Conservation (phyloP, 129 eudicot genomes). For the Escallonia rubra region DNA sequence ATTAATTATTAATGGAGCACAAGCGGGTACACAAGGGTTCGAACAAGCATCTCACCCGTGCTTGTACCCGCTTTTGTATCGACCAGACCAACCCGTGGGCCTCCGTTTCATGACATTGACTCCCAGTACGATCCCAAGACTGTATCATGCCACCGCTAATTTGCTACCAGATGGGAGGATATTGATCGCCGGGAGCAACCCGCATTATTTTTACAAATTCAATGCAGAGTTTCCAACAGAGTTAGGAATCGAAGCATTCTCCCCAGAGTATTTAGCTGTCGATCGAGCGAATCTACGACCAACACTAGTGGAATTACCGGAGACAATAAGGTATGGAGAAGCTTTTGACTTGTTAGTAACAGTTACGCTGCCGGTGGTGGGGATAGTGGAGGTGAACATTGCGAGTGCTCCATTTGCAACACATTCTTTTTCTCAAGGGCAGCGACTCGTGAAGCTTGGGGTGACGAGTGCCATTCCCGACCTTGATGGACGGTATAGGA, state of each 20-base stretch:
- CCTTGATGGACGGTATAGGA: slow-evolving; percentile 24
- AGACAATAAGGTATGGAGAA: slow-evolving; percentile 35
- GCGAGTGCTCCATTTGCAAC: slow-evolving; percentile 84
- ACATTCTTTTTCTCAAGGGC: slow-evolving; percentile 83
- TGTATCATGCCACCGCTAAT: slow-evolving; percentile 83
- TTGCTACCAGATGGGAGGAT: slow-evolving; percentile 71
- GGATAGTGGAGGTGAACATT: slow-evolving; percentile 50
- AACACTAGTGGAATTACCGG: slow-evolving; percentile 32
- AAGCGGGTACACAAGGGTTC: slow-evolving; percentile 73
- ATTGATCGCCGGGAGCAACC: slow-evolving; percentile 70
- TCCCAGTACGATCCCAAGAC: slow-evolving; percentile 48
- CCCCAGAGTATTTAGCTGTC: slow-evolving; percentile 56
- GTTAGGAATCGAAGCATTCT: slow-evolving; percentile 64
- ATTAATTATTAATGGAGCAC: slow-evolving; percentile 71
- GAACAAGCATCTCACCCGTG: slow-evolving; percentile 60
- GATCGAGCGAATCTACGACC: slow-evolving; percentile 42
- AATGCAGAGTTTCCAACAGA: slow-evolving; percentile 56
- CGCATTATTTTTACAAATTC: slow-evolving; percentile 60
- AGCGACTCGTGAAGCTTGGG: slow-evolving; percentile 59
- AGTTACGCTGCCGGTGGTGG: slow-evolving; percentile 47
- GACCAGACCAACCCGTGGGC: slow-evolving; percentile 52
- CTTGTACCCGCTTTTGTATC: slow-evolving; percentile 54
- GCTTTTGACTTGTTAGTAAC: slow-evolving; percentile 37
- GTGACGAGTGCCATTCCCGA: slow-evolving; percentile 30
- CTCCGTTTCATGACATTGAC: slow-evolving; percentile 50